phyloP scores from a whole-genome alignment of 2,329 filamentous ascomycete species.

The Colletotrichum phormii region DNA sequence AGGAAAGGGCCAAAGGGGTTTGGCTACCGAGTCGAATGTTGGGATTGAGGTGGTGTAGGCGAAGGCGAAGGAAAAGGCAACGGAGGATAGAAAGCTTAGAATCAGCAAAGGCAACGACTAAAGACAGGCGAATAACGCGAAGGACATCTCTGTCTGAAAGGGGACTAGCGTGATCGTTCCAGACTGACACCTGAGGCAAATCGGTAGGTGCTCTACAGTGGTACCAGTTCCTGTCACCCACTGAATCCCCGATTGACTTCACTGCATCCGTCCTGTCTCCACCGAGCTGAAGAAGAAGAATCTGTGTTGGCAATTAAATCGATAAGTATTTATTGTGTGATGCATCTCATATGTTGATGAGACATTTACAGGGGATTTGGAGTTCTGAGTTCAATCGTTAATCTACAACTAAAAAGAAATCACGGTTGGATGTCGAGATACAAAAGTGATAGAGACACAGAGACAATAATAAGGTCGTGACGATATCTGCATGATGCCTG shows the following conservation, averaged over 20 bases:
- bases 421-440: neutral
- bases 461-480: neutral
- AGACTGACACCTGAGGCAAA: neutral
- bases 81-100: constrained; percentile 8
- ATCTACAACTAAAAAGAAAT: neutral
- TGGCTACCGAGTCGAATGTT: neutral
- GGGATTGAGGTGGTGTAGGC: neutral
- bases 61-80: neutral
- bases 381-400: neutral
- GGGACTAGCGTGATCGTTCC: neutral
- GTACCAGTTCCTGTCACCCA: neutral
- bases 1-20: neutral
- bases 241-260: neutral
- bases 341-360: neutral
- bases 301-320: neutral
- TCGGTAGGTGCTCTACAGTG: neutral
- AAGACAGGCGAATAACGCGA: constrained; percentile 1
- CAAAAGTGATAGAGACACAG: neutral
- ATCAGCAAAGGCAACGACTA: neutral
- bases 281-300: neutral
- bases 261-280: neutral
- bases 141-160: neutral
- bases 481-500: neutral
- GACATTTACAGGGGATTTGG: neutral
- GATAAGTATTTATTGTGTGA: neutral